A percentile compares a stretch with the other conserved stretches of the same genome.
These are phyloP conservation scores for Salicornia ramosissima DNA, from an alignment of 148 eudicot genomes.

Conservation along the genomic window DNA sequence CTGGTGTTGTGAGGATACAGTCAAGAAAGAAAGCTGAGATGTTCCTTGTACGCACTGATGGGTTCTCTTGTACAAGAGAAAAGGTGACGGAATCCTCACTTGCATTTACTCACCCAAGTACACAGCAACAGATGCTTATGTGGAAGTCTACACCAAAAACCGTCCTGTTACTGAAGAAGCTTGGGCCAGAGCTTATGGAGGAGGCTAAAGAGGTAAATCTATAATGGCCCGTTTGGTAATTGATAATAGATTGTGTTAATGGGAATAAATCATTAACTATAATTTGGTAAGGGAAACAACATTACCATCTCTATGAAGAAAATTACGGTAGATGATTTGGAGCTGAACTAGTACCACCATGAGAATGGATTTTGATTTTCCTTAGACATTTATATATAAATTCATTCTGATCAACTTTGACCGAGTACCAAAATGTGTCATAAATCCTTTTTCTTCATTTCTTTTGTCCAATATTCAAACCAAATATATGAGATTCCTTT, in stretches of 20 bases:
- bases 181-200: conserved; percentile 90
- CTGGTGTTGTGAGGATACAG: conserved; percentile 93
- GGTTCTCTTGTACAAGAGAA: conserved; percentile 89
- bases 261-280: too few species aligned
- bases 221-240: too few species aligned
- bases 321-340: too few species aligned
- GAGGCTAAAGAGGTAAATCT: conserved; percentile 86
- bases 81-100: conserved; percentile 95
- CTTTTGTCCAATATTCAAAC: neutral
- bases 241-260: too few species aligned
- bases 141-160: conserved; percentile 99
- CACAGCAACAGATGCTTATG: conserved; percentile 99
- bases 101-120: conserved; percentile 98
- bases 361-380: too few species aligned
- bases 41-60: conserved; percentile 97
- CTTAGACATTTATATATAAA: too few species aligned
- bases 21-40: conserved; percentile 97
- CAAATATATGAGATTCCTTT: neutral
- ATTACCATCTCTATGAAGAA: too few species aligned
- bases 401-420: too few species aligned
- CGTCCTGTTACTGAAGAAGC: conserved; percentile 78
- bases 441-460: neutral
- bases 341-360: too few species aligned
- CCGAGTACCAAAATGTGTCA: too few species aligned
- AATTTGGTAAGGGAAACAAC: too few species aligned